Percentiles rank a stretch among this genome's conserved stretches.
Conservation (phyloP, 176 grass and related monocot genomes). For the Secale cereale region DNA sequence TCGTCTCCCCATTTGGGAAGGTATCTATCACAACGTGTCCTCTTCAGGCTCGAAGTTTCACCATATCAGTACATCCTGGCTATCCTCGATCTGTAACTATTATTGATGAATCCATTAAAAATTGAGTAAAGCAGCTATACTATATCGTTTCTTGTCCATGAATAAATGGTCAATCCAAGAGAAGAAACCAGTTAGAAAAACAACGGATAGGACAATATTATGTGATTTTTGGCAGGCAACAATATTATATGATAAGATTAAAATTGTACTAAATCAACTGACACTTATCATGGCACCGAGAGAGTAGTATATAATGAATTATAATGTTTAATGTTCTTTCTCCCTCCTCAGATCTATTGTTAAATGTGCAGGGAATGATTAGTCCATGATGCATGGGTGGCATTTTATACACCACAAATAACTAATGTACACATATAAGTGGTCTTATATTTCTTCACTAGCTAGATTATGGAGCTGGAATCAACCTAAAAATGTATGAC, state of each 20-base stretch:
- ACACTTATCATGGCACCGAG: too few species aligned
- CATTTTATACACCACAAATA: not conserved
- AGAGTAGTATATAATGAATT: too few species aligned
- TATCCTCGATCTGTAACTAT: not conserved
- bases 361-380: conserved; percentile 1
- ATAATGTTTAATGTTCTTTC: not conserved
- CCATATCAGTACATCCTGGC: not conserved
- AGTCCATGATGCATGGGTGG: not conserved
- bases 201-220: not conserved
- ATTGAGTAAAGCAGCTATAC: not conserved
- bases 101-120: not conserved
- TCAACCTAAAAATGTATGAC: not conserved
- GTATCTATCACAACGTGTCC: conserved; percentile 34
- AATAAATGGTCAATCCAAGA: not conserved
- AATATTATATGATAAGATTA: too few species aligned
- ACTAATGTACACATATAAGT: not conserved
- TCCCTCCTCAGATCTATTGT: not conserved
- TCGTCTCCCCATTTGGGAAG: conserved; percentile 99
- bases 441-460: not conserved
- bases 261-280: too few species aligned
- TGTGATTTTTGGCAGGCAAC: not conserved
- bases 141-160: not conserved
- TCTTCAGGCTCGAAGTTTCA: not conserved
- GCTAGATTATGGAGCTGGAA: not conserved
- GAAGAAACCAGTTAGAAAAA: not conserved